Conservation (phyloP, 768 basidiomycete genomes). For the Auriscalpium orientale region DNA sequence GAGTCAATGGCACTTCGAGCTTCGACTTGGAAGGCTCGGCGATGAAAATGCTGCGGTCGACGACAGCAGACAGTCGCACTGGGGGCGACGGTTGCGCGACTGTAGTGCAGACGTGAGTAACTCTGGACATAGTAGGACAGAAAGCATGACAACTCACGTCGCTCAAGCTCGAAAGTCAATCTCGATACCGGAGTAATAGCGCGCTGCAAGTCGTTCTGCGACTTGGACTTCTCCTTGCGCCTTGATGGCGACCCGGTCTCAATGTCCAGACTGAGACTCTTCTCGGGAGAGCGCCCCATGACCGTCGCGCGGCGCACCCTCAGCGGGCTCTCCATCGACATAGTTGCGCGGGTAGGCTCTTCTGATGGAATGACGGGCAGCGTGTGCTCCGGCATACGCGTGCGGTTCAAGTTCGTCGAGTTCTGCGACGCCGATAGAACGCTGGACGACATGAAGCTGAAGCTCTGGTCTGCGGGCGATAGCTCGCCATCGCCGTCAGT, state of each 20-base stretch:
- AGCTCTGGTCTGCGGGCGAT: conserved; percentile 20
- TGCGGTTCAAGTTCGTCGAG: background rate
- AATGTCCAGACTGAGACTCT: conserved; percentile 19
- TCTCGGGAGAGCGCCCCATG: conserved; percentile 53
- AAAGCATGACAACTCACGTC: conserved; percentile 36
- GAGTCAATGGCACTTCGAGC: conserved; percentile 31
- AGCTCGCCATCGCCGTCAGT: conserved; percentile 36
- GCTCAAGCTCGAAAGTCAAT: conserved; percentile 58
- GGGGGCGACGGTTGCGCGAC: conserved; percentile 27
- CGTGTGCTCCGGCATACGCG: conserved; percentile 8
- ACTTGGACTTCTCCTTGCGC: conserved; percentile 57
- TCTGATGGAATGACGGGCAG: conserved; percentile 21
- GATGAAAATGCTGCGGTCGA: conserved; percentile 66
- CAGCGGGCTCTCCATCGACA: conserved; percentile 26
- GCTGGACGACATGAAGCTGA: too few relatives aligned
- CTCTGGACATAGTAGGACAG: background rate
- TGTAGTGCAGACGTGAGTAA: conserved; percentile 11
- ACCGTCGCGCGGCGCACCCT: conserved; percentile 53
- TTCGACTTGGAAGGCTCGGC: conserved; percentile 36
- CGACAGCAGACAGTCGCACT: conserved; percentile 53
- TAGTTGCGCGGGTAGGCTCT: conserved; percentile 11
- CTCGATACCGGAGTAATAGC: conserved; percentile 62
- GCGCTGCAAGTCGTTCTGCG: conserved; percentile 54
- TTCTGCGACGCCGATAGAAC: conserved; percentile 13
- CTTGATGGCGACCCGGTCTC: conserved; percentile 51